These are phyloP conservation scores for Xylaria telfairii DNA, from an alignment of 495 filamentous ascomycete species.

Conservation along the genomic window DNA sequence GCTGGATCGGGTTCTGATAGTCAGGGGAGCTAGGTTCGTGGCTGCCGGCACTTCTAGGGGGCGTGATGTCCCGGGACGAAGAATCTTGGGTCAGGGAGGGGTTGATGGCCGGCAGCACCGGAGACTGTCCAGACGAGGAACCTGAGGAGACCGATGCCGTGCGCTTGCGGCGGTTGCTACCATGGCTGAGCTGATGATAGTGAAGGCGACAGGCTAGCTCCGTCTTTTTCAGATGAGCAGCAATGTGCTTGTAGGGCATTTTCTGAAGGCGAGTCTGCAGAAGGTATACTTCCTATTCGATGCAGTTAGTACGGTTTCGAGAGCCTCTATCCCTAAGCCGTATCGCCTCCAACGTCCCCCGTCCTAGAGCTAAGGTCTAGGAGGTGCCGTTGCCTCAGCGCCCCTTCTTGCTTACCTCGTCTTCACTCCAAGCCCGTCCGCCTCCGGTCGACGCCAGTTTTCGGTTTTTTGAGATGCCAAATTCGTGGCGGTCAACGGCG, in stretches of 20 bases:
- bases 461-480: conserved; percentile 62
- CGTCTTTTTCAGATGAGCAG: conserved; percentile 81
- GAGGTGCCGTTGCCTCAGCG: background rate
- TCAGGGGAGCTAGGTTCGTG: conserved; percentile 46
- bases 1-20: conserved; percentile 45
- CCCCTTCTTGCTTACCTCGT: conserved; percentile 63
- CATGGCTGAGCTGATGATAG: conserved; percentile 83
- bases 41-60: conserved; percentile 43
- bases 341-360: conserved; percentile 26
- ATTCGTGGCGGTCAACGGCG: conserved; percentile 58
- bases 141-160: conserved; percentile 66
- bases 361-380: background rate
- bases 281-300: conserved; percentile 76
- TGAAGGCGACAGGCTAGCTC: conserved; percentile 85
- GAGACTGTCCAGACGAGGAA: conserved; percentile 57
- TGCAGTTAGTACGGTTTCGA: background rate
- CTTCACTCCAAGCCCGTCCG: conserved; percentile 77
- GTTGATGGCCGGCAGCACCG: conserved; percentile 49
- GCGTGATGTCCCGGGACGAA: conserved; percentile 45
- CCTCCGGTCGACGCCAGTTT: conserved; percentile 71
- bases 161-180: conserved; percentile 74
- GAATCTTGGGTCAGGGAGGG: conserved; percentile 56
- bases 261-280: conserved; percentile 83
- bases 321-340: background rate
- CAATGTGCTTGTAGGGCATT: conserved; percentile 90